Evolutionary conservation across 148 eudicot species (phyloP).

Genomic region (Vaccinium darrowii): DNA sequence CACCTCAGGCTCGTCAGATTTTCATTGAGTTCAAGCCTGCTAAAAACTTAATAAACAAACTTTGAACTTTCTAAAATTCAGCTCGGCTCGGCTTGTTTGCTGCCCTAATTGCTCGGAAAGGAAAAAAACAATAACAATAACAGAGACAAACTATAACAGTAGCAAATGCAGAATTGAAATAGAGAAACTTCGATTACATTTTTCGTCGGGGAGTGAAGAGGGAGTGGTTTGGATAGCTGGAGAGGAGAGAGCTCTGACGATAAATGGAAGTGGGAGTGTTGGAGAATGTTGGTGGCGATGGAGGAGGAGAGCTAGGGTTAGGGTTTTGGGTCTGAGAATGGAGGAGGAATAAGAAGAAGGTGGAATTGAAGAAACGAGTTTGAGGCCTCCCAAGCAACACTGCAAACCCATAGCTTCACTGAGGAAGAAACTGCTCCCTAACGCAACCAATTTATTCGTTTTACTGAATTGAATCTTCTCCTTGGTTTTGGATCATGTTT

Average conservation of each 20-base stretch:
- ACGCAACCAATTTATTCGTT: too few species aligned
- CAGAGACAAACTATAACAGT: too few species aligned
- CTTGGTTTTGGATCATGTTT: too few species aligned
- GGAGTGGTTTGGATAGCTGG: constrained; percentile 27
- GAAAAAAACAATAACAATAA: too few species aligned
- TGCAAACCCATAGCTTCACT: constrained; percentile 24
- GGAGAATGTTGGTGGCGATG: constrained; percentile 10
- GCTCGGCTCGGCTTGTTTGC: too few species aligned
- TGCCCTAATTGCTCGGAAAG: too few species aligned
- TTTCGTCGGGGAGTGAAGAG: constrained; percentile 24
- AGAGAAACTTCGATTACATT: constrained; percentile 25
- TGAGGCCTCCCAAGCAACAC: constrained; percentile 35
- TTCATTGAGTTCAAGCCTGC: too few species aligned
- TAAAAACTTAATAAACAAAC: too few species aligned
- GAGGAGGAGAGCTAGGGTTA: constrained; percentile 17
- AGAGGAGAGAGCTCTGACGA: constrained; percentile 40
- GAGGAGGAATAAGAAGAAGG: constrained; percentile 19
- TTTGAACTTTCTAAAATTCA: too few species aligned
- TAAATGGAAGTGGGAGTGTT: constrained; percentile 26
- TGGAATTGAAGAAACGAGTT: constrained; percentile 36
- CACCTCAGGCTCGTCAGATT: too few species aligned
- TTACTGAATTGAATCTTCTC: too few species aligned
- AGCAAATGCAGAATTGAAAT: neutral
- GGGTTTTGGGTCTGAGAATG: constrained; percentile 28
- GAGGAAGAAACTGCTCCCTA: neutral